These are phyloP conservation scores for Helotiales sp. DNA, from an alignment of 2,329 filamentous ascomycete species.

Conservation along the genomic window DNA sequence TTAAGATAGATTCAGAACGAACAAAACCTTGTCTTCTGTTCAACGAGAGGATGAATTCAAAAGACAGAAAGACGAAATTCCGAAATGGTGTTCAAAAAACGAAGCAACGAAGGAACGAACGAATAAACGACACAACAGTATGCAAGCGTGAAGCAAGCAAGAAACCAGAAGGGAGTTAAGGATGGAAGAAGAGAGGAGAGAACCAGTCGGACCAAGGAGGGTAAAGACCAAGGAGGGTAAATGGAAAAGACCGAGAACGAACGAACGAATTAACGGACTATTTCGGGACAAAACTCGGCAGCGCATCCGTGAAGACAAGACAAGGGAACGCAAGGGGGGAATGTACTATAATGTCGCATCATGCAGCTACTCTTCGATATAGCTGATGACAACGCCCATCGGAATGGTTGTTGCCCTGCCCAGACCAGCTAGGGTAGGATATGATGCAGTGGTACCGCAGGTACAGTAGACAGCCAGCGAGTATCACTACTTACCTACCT, in stretches of 20 bases:
- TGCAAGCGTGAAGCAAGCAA: not conserved
- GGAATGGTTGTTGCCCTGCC: not conserved
- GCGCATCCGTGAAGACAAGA: not conserved
- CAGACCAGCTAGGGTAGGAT: not conserved
- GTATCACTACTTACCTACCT: too few species aligned
- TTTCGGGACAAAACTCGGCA: not conserved
- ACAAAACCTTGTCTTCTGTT: not conserved
- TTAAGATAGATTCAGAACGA: not conserved
- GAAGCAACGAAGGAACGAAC: not conserved
- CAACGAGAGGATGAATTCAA: not conserved
- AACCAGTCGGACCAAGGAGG: not conserved
- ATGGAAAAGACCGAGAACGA: not conserved
- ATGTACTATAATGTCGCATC: not conserved
- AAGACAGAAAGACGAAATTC: not conserved
- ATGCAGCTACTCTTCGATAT: not conserved
- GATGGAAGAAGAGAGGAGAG: not conserved
- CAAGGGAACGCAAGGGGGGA: not conserved
- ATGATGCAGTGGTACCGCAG: not conserved
- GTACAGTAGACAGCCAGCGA: too few species aligned
- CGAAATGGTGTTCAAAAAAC: not conserved
- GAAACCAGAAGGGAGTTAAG: slow-evolving; percentile 2
- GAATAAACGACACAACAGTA: not conserved
- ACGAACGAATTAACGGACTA: not conserved
- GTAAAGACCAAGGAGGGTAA: not conserved
- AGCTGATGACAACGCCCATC: not conserved